Evolutionary conservation across 805 yeast species (phyloP).

Genomic region (Isabelozyma gotoi): DNA sequence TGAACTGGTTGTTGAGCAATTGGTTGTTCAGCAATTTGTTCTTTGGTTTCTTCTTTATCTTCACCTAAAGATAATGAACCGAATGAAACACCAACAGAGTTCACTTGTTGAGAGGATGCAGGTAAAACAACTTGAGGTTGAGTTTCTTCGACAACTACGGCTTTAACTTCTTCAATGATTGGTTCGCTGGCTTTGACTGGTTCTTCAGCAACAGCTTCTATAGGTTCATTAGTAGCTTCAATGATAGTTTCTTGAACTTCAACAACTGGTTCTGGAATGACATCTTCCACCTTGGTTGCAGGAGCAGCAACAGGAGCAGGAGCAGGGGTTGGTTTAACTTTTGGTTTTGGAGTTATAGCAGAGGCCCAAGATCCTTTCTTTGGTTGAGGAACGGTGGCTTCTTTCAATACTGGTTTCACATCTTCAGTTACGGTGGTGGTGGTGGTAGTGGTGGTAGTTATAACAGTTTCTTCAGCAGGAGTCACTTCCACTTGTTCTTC

Average conservation of each 20-base stretch:
- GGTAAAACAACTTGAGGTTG: conserved; percentile 53
- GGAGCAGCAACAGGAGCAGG: conserved; percentile 25
- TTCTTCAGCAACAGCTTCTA: conserved; percentile 62
- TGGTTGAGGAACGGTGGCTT: conserved; percentile 49
- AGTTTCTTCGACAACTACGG: conserved; percentile 22
- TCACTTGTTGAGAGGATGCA: conserved; percentile 43
- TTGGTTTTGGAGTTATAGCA: conserved; percentile 50
- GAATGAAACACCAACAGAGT: conserved; percentile 59
- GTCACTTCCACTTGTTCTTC: conserved; percentile 4
- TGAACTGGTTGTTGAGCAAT: conserved; percentile 6
- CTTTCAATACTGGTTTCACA: conserved; percentile 20
- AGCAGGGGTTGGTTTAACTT: conserved; percentile 41
- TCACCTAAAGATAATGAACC: conserved; percentile 56
- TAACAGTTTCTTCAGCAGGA: neutral
- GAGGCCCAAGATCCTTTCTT: conserved; percentile 62
- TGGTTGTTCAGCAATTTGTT: conserved; percentile 10
- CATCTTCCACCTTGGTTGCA: conserved; percentile 20
- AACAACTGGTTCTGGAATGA: conserved; percentile 39
- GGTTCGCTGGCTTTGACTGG: conserved; percentile 11
- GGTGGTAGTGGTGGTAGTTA: conserved; percentile 8
- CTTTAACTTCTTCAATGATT: conserved; percentile 10
- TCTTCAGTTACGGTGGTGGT: conserved; percentile 17
- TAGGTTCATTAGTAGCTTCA: conserved; percentile 24
- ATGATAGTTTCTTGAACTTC: conserved; percentile 57
- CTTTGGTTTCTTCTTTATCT: conserved; percentile 17